Conservation (phyloP, 306 rosid genomes). For the Cucumis hystrix region DNA sequence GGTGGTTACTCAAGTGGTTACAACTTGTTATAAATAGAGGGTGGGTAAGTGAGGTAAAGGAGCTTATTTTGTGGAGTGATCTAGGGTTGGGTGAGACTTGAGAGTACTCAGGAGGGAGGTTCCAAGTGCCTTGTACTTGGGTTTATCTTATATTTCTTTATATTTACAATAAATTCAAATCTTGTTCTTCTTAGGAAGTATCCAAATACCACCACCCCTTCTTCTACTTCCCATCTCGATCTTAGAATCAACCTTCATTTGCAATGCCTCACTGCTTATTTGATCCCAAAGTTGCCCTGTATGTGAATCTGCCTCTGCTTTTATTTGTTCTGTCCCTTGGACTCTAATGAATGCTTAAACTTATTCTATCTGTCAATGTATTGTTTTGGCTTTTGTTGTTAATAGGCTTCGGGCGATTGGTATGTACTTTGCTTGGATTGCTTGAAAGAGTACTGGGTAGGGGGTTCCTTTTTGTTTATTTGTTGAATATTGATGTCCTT, state of each 20-base stretch:
- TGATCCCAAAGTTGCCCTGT: background rate
- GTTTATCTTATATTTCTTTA: too few relatives aligned
- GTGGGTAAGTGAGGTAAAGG: too few relatives aligned
- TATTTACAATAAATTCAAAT: too few relatives aligned
- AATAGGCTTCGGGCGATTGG: slow-evolving; percentile 3
- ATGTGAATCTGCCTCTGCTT: slow-evolving; percentile 19
- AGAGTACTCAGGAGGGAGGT: too few relatives aligned
- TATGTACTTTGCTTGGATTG: slow-evolving; percentile 46
- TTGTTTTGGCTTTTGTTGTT: slow-evolving; percentile 11
- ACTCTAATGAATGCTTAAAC: background rate
- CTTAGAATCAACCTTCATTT: slow-evolving; percentile 11
- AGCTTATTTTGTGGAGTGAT: too few relatives aligned
- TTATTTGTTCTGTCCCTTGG: slow-evolving; percentile 7
- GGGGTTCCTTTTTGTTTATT: slow-evolving; percentile 10
- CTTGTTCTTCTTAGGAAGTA: too few relatives aligned
- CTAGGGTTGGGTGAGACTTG: too few relatives aligned
- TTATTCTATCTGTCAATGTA: background rate
- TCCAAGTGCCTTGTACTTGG: too few relatives aligned
- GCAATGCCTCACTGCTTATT: slow-evolving; percentile 1
- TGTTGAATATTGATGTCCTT: background rate
- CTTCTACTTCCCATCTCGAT: slow-evolving; percentile 16
- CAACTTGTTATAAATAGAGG: too few relatives aligned
- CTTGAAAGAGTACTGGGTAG: slow-evolving; percentile 13
- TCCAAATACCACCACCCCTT: background rate
- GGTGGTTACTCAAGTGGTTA: too few relatives aligned